A percentile compares a stretch with the other conserved stretches of the same genome.
Conservation (phyloP, 2,329 filamentous ascomycete species). For the Fonsecaea monophora region DNA sequence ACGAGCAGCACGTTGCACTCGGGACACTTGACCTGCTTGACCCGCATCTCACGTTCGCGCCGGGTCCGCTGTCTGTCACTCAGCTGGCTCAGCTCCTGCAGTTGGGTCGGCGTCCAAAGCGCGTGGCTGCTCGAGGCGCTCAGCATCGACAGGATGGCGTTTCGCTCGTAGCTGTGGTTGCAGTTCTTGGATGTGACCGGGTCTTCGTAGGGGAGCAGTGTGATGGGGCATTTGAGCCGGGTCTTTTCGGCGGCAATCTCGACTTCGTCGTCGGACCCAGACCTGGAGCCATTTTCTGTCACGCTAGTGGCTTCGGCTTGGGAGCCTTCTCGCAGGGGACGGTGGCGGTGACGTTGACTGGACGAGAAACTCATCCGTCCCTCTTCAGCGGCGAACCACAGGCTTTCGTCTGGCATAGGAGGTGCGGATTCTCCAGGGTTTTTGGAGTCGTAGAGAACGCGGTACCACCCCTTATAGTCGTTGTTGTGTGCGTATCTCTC, state of each 20-base stretch:
- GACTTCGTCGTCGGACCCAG: constrained; percentile 51
- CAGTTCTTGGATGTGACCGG: constrained; percentile 58
- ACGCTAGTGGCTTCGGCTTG: neutral
- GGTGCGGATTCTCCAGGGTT: constrained; percentile 61
- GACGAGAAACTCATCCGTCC: constrained; percentile 40
- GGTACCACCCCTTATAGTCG: constrained; percentile 67
- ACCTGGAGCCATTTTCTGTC: neutral
- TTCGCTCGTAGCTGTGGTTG: constrained; percentile 57
- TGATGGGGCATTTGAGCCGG: constrained; percentile 57
- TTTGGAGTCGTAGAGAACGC: constrained; percentile 66
- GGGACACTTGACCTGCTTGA: constrained; percentile 48
- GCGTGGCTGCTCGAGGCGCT: constrained; percentile 42
- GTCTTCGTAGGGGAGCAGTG: constrained; percentile 53
- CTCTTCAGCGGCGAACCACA: constrained; percentile 66
- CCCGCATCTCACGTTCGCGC: constrained; percentile 21
- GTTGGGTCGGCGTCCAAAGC: constrained; percentile 38
- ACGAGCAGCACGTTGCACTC: constrained; percentile 49
- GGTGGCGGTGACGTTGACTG: constrained; percentile 39
- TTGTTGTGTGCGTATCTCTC: constrained; percentile 65
- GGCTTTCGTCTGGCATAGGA: constrained; percentile 61
- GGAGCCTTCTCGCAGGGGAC: constrained; percentile 34
- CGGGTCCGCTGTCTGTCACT: neutral
- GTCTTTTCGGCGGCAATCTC: constrained; percentile 54
- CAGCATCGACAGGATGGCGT: constrained; percentile 56
- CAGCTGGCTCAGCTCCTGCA: constrained; percentile 27